phyloP scores from a whole-genome alignment of 2,329 filamentous ascomycete species.

The Claviceps arundinis region DNA sequence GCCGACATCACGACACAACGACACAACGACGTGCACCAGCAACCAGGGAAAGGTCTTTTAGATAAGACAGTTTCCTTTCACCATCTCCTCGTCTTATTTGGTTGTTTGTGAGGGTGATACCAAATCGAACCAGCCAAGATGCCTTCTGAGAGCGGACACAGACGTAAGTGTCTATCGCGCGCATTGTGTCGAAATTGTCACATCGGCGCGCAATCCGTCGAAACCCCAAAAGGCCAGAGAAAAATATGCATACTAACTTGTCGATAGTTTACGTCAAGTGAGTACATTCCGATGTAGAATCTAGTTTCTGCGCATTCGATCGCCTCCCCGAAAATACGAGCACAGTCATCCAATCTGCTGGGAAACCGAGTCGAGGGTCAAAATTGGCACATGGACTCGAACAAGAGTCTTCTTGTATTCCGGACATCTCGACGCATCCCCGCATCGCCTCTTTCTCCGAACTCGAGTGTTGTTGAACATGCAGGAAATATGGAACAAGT shows the following conservation, averaged over 20 bases:
- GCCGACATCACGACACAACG: constrained; percentile 18
- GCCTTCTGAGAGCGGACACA: constrained; percentile 79
- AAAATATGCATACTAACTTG: background rate
- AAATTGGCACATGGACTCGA: background rate
- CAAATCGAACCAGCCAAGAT: constrained; percentile 50
- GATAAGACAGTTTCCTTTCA: constrained; percentile 29
- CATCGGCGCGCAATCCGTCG: constrained; percentile 2
- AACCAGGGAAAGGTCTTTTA: constrained; percentile 31
- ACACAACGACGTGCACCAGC: constrained; percentile 27
- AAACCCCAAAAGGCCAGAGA: constrained; percentile 20
- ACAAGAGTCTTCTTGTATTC: background rate
- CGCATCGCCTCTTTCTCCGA: background rate
- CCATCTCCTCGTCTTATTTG: constrained; percentile 26
- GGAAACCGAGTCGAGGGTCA: background rate
- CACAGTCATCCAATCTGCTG: background rate
- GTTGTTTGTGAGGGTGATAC: constrained; percentile 34
- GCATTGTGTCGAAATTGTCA: background rate
- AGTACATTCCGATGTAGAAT: constrained; percentile 30
- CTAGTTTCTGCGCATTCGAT: background rate
- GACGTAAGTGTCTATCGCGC: constrained; percentile 50
- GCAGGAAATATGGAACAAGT: background rate
- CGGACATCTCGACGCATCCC: background rate
- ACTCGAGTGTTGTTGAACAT: background rate
- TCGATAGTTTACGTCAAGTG: constrained; percentile 74
- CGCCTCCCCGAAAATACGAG: background rate